These are phyloP conservation scores for Trichoderma sp. DNA, from an alignment of 2,329 filamentous ascomycete genomes.

Conservation along the genomic window DNA sequence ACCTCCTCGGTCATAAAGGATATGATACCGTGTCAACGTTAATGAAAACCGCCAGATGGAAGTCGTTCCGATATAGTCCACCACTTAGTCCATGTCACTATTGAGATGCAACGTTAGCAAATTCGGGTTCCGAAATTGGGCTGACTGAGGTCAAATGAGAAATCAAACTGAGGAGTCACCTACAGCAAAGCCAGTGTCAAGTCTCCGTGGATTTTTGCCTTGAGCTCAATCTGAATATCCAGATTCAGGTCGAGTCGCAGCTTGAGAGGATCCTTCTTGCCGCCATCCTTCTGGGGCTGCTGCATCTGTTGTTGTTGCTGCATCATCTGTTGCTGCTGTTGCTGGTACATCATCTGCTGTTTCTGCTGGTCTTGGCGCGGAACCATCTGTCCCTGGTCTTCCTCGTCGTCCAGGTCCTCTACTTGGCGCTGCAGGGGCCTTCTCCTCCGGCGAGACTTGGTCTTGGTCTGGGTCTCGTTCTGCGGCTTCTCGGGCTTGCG, in stretches of 20 bases:
- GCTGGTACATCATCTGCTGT: conserved; percentile 29
- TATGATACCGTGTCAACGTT: not conserved
- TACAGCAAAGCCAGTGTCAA: conserved; percentile 73
- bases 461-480: not conserved
- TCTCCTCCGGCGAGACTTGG: conserved; percentile 28
- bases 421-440: conserved; percentile 21
- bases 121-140: not conserved
- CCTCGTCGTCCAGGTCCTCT: not conserved
- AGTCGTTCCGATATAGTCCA: not conserved
- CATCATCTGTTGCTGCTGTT: conserved; percentile 31
- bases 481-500: not conserved
- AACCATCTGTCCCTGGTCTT: conserved; percentile 30
- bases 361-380: conserved; percentile 35
- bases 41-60: not conserved
- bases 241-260: conserved; percentile 71
- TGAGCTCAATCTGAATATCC: conserved; percentile 77
- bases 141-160: no score
- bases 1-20: not conserved
- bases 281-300: conserved; percentile 30
- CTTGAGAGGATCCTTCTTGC: conserved; percentile 62
- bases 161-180: conserved; percentile 27
- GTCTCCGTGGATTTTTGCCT: conserved; percentile 78
- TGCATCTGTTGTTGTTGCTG: conserved; percentile 28
- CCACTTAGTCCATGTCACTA: conserved; percentile 25
- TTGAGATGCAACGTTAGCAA: not conserved